Percentiles rank a stretch among this genome's conserved stretches.
Conservation (phyloP, 192 early-diverging fungal genomes). For the Phycomyces blakesleeanus region DNA sequence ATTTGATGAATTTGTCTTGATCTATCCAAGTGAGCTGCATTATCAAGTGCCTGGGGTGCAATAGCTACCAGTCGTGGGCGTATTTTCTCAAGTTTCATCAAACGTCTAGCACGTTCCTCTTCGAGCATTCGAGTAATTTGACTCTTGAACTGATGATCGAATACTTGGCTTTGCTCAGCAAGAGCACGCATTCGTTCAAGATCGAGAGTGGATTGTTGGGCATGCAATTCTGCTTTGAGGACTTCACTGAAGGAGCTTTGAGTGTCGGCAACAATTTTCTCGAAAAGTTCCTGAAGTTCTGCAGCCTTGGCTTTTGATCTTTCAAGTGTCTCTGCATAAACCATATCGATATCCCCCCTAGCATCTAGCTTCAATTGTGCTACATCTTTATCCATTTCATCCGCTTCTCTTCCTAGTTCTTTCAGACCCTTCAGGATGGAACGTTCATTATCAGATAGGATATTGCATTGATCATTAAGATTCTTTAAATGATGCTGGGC, state of each 20-base stretch:
- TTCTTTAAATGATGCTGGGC: slow-evolving; percentile 47
- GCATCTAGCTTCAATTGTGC: slow-evolving; percentile 54
- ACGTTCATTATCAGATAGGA: slow-evolving; percentile 38
- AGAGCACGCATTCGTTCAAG: slow-evolving; percentile 56
- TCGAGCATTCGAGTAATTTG: slow-evolving; percentile 77
- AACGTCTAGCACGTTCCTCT: slow-evolving; percentile 79
- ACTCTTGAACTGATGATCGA: slow-evolving; percentile 72
- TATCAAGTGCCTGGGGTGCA: no score
- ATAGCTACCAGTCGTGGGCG: slow-evolving; percentile 61
- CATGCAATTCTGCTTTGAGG: slow-evolving; percentile 32
- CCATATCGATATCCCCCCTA: slow-evolving; percentile 40
- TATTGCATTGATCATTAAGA: slow-evolving; percentile 44
- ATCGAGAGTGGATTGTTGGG: slow-evolving; percentile 16
- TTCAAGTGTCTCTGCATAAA: slow-evolving; percentile 40
- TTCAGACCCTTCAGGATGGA: slow-evolving; percentile 15
- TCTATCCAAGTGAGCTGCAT: no score
- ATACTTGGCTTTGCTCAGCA: slow-evolving; percentile 55
- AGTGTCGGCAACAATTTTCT: slow-evolving; percentile 4
- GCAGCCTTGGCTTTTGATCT: slow-evolving; percentile 42
- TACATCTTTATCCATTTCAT: slow-evolving; percentile 49
- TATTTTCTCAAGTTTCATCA: slow-evolving; percentile 80
- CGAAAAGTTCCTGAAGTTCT: slow-evolving; percentile 40
- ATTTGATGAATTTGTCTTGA: no score
- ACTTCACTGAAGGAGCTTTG: neutral
- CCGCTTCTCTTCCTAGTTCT: slow-evolving; percentile 39